A percentile compares a stretch with the other conserved stretches of the same genome.
phyloP scores from a whole-genome alignment of 1,284 basidiomycete genomes.

The Ganoderma sp. region DNA sequence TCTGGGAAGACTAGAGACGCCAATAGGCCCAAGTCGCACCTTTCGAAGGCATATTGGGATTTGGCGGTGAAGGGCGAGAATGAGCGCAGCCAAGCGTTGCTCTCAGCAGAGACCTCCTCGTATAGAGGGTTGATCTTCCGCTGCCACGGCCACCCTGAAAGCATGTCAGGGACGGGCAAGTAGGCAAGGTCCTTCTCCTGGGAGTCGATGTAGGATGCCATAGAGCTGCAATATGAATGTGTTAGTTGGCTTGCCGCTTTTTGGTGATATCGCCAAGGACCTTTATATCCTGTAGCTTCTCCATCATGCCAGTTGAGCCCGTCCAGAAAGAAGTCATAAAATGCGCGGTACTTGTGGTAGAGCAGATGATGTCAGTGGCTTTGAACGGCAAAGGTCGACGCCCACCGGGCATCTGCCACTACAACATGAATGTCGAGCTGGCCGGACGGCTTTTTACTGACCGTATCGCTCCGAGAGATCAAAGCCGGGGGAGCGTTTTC shows the following conservation, averaged over 20 bases:
- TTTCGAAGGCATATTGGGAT: constrained; percentile 42
- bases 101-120: constrained; percentile 36
- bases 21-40: constrained; percentile 42
- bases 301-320: too few species aligned
- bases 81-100: constrained; percentile 41
- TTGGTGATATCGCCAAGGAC: too few species aligned
- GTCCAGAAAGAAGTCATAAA: too few species aligned
- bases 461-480: too few species aligned
- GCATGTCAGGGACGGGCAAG: neutral
- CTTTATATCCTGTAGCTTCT: neutral
- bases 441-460: too few species aligned
- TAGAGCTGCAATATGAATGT: neutral
- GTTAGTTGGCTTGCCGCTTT: neutral
- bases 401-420: too few species aligned
- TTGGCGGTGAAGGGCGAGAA: constrained; percentile 40
- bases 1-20: constrained; percentile 33
- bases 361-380: too few species aligned
- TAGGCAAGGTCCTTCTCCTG: neutral
- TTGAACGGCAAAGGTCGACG: too few species aligned
- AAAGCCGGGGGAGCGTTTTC: too few species aligned
- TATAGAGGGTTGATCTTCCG: constrained; percentile 32
- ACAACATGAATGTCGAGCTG: too few species aligned
- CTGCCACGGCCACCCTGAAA: neutral
- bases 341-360: too few species aligned
- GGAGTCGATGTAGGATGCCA: neutral